phyloP scores from a whole-genome alignment of 768 basidiomycete species.

The Kwoniella sp. region DNA sequence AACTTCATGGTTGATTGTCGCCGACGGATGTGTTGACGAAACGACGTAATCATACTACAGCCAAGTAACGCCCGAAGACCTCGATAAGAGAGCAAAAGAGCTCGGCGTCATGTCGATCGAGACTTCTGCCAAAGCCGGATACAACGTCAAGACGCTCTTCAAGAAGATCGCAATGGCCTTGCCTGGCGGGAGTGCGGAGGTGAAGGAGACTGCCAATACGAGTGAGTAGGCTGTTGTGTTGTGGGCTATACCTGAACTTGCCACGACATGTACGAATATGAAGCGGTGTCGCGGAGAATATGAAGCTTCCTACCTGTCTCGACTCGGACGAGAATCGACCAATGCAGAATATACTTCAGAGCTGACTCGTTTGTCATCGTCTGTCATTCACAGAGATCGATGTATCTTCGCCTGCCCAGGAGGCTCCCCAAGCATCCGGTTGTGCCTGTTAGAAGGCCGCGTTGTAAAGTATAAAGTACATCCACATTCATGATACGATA shows the following conservation, averaged over 20 bases:
- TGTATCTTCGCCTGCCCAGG: slow-evolving; percentile 70
- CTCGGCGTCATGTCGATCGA: slow-evolving; percentile 98
- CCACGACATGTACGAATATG: too few species aligned
- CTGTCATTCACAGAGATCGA: slow-evolving; percentile 73
- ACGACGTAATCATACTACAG: too few species aligned
- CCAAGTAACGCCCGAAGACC: slow-evolving; percentile 98
- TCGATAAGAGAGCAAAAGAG: slow-evolving; percentile 85
- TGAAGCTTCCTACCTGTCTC: background rate
- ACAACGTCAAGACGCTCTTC: slow-evolving; percentile 98
- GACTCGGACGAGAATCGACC: background rate
- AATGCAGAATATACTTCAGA: too few species aligned
- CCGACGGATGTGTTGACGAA: background rate
- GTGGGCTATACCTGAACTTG: too few species aligned
- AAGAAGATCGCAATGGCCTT: slow-evolving; percentile 99
- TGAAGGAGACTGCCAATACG: slow-evolving; percentile 63
- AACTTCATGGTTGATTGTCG: too few species aligned
- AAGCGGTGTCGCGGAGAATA: too few species aligned
- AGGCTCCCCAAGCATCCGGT: slow-evolving; percentile 82
- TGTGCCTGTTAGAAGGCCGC: slow-evolving; percentile 66
- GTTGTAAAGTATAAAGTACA: background rate
- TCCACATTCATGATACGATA: background rate
- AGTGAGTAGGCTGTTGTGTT: too few species aligned
- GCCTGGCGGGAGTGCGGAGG: slow-evolving; percentile 78
- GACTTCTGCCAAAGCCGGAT: slow-evolving; percentile 97
- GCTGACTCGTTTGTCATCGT: too few species aligned